Percentiles rank a stretch among this genome's conserved stretches.
phyloP scores from a whole-genome alignment of 768 basidiomycete genomes.

The Naganishia antarctica region DNA sequence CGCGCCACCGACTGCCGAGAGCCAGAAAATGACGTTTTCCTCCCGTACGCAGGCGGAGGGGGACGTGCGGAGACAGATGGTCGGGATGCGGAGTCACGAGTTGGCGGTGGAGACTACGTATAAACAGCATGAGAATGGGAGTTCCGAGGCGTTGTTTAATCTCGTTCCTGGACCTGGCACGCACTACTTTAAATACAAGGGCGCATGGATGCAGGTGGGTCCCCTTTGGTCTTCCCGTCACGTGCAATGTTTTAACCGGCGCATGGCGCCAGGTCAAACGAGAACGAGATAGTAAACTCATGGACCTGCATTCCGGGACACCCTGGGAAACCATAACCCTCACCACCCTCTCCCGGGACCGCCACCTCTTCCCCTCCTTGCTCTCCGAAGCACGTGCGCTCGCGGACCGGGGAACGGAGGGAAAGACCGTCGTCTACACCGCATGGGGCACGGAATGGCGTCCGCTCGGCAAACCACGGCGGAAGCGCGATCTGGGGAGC shows the following conservation, averaged over 20 bases:
- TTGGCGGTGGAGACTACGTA: conserved; percentile 86
- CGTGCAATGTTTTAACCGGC: not conserved
- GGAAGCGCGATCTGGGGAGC: conserved; percentile 77
- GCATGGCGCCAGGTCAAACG: conserved; percentile 68
- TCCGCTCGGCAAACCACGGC: conserved; percentile 85
- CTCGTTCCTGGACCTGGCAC: conserved; percentile 94
- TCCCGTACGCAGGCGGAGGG: not conserved
- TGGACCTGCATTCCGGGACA: conserved; percentile 81
- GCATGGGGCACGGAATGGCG: conserved; percentile 97
- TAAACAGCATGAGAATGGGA: conserved; percentile 86
- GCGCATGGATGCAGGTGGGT: conserved; percentile 90
- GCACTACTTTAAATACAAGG: conserved; percentile 83
- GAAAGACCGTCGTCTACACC: conserved; percentile 90
- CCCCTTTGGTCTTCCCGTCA: not conserved
- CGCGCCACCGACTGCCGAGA: conserved; percentile 44
- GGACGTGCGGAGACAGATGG: no score
- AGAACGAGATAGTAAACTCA: conserved; percentile 85
- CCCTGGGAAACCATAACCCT: conserved; percentile 98
- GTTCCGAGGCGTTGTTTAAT: conserved; percentile 78
- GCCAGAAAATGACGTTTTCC: conserved; percentile 25
- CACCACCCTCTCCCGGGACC: conserved; percentile 84
- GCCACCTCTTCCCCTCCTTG: conserved; percentile 69
- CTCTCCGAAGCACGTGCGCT: conserved; percentile 84
- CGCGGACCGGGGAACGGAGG: conserved; percentile 78
- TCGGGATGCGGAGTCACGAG: conserved; percentile 75